Percentiles rank a stretch among this genome's conserved stretches.
Evolutionary conservation across 768 basidiomycete genomes (phyloP).

Genomic region (Serendipita sp.): DNA sequence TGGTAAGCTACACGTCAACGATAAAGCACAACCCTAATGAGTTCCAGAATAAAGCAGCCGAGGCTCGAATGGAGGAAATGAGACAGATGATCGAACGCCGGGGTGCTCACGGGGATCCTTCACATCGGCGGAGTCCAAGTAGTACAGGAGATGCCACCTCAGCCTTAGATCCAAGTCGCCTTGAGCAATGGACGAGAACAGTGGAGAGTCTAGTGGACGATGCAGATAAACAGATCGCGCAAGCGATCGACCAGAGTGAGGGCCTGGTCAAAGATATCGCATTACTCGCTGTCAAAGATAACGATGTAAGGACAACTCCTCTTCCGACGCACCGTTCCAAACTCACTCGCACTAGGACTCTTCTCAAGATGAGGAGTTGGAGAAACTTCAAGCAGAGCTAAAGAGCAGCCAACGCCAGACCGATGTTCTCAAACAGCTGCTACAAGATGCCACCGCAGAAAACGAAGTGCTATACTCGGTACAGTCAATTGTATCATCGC

Average conservation of each 20-base stretch:
- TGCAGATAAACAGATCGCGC: constrained; percentile 39
- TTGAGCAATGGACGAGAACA: constrained; percentile 26
- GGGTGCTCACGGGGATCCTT: constrained; percentile 29
- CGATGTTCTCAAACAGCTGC: constrained; percentile 61
- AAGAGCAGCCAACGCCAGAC: constrained; percentile 56
- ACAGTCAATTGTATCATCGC: not conserved
- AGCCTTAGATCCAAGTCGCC: constrained; percentile 2
- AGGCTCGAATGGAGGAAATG: constrained; percentile 73
- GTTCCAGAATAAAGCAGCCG: constrained; percentile 52
- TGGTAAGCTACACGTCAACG: constrained; percentile 14
- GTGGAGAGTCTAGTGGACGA: constrained; percentile 40
- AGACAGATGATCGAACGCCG: constrained; percentile 50
- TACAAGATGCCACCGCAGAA: constrained; percentile 65
- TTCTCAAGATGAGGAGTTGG: constrained; percentile 31
- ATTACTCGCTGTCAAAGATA: constrained; percentile 31
- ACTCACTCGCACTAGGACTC: not conserved
- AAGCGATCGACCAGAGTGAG: constrained; percentile 39
- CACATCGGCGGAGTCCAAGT: constrained; percentile 33
- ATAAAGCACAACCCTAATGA: constrained; percentile 28
- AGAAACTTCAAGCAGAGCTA: constrained; percentile 45
- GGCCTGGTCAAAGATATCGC: constrained; percentile 36
- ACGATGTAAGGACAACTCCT: constrained; percentile 30
- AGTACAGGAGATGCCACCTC: constrained; percentile 18
- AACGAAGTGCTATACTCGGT: constrained; percentile 92
- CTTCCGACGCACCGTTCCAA: not conserved